Evolutionary conservation across 2,329 filamentous ascomycete species (phyloP).

Genomic region (Cyphellophora attinorum): DNA sequence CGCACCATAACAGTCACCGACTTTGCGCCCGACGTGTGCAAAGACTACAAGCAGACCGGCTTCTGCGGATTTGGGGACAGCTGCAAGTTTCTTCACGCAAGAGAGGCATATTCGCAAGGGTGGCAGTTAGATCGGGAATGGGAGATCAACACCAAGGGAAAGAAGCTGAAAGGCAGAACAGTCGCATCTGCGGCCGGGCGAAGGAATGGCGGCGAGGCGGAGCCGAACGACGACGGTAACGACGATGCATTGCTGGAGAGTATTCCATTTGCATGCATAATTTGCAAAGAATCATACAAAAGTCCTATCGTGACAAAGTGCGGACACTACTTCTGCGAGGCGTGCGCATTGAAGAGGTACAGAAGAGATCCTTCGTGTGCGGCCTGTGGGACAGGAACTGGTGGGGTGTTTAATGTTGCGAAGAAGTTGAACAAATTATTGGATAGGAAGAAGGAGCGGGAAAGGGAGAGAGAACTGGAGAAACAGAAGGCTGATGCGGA

Average conservation of each 20-base stretch:
- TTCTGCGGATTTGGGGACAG: slow-evolving; percentile 56
- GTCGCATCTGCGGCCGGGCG: slow-evolving; percentile 40
- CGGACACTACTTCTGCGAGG: slow-evolving; percentile 91
- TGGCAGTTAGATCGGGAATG: slow-evolving; percentile 95
- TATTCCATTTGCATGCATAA: slow-evolving; percentile 83
- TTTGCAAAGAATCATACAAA: slow-evolving; percentile 71
- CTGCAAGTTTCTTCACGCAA: slow-evolving; percentile 60
- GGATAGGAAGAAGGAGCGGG: slow-evolving; percentile 56
- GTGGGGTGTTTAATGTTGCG: slow-evolving; percentile 81
- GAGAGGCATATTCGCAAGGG: slow-evolving; percentile 67
- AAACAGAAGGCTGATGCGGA: slow-evolving; percentile 45
- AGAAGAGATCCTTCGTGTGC: slow-evolving; percentile 79
- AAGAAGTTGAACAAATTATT: slow-evolving; percentile 74
- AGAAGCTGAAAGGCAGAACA: slow-evolving; percentile 39
- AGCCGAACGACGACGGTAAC: slow-evolving; percentile 14
- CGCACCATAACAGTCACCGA: slow-evolving; percentile 84
- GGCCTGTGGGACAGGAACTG: slow-evolving; percentile 73
- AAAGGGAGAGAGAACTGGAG: slow-evolving; percentile 37
- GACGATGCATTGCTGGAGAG: slow-evolving; percentile 53
- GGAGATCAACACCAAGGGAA: slow-evolving; percentile 67
- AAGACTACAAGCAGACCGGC: slow-evolving; percentile 80
- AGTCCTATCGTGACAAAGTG: slow-evolving; percentile 80
- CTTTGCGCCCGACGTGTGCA: slow-evolving; percentile 87
- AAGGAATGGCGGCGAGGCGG: slow-evolving; percentile 24
- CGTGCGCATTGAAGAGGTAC: slow-evolving; percentile 78